Base-by-base conservation (phyloP, 1,284 basidiomycete genomes). In the Nidula niveotomentosa region DNA sequence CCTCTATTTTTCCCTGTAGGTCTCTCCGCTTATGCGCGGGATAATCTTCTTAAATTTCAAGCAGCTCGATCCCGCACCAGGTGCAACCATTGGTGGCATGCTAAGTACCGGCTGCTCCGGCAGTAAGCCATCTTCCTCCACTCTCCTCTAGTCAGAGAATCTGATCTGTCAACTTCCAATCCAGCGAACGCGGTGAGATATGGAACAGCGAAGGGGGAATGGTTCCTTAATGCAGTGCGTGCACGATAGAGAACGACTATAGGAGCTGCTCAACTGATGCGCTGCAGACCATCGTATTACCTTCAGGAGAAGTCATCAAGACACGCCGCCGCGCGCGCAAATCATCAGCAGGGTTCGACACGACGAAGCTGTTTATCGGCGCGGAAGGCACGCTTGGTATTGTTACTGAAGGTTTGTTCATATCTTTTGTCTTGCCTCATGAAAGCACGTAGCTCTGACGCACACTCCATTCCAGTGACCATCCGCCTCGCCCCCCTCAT, bases 351-450 rank as follows among this genome's bases (percentile, higher is more conserved):
- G 96, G 96, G 1, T 95, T 93, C 53, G 95, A 98, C 64, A 77
- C 86, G 1, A 96, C 94, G 1, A 94, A 96, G 63, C 71, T 98
- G 13, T 98, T 98, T 73, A 91, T 97, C 52, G 95, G 96, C 15
- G 92, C 94, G 0, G 96, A 98, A 68, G 96, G 96, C 1, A 98
- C 95, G 0, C 74, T 98, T 23, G 96, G 96, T 0, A 93, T 98
- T 53, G 82, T 98, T 36, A 96, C 93, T 0, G 95, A 97, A 79
- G 86, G 90, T 88, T 56, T 9, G 71, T 51, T 48, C 8, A 7
- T 36, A 50, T 23, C 37, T 34, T 12, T 37, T 72, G n/a, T 62
- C 60, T 45, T 54, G 8, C n/a, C 34, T 34, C 48, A 3, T 13
- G 35, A 15, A 51, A 46, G 8, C 18, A 12, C 23, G 6, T 4